phyloP scores from a whole-genome alignment of 495 filamentous ascomycete genomes.

The Penicillium pulvis region DNA sequence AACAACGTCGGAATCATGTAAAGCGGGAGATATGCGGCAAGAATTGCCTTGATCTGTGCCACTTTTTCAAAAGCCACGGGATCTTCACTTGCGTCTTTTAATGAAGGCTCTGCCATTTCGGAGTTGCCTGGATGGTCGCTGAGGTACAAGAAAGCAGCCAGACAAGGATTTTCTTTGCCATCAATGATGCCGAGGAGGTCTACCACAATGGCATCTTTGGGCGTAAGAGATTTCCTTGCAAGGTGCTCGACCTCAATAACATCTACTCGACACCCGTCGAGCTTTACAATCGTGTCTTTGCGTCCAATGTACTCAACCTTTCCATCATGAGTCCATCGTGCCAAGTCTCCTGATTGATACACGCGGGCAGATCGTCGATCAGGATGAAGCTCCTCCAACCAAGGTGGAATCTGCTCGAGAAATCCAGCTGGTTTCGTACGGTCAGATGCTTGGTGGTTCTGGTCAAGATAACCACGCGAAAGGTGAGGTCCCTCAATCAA shows the following conservation, averaged over 20 bases:
- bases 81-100: neutral
- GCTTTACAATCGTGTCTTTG: conserved; percentile 78
- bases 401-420: conserved; percentile 11
- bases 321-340: conserved; percentile 68
- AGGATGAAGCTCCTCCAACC: conserved; percentile 16
- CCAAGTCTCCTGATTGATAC: conserved; percentile 81
- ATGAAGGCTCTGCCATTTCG: neutral
- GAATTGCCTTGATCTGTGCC: conserved; percentile 4
- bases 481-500: conserved; percentile 60
- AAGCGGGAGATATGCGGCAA: conserved; percentile 20
- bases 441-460: conserved; percentile 8
- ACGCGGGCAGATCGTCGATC: conserved; percentile 13
- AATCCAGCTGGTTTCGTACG: conserved; percentile 19
- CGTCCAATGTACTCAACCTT: conserved; percentile 74
- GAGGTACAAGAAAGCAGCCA: conserved; percentile 28
- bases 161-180: conserved; percentile 23
- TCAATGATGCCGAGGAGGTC: conserved; percentile 29
- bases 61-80: neutral
- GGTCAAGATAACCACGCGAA: conserved; percentile 53
- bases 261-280: conserved; percentile 77
- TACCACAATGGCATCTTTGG: conserved; percentile 25
- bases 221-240: conserved; percentile 12
- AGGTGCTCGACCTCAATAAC: conserved; percentile 65
- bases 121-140: conserved; percentile 7
- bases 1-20: conserved; percentile 30